Base-by-base conservation (phyloP, 495 filamentous ascomycete genomes). In the Letharia columbiana region DNA sequence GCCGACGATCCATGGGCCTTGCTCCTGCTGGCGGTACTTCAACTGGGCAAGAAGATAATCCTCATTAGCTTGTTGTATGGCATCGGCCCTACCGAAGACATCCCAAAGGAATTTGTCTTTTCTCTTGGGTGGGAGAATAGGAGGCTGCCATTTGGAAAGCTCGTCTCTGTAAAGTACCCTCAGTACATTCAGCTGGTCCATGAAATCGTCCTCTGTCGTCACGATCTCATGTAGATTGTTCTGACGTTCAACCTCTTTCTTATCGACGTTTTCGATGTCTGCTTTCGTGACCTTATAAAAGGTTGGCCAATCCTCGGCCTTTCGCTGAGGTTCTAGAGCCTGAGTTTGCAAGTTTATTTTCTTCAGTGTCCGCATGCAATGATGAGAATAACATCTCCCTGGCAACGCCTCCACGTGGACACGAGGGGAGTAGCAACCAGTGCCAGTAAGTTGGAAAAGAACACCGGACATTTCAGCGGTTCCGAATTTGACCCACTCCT, bases 401-500 rank as follows among this genome's bases (percentile, higher is more conserved):
- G 86, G 82, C 4, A 82, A 81, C 63, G 91, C 84, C 35, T 86
- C 78, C 45, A 89, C 85, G 72, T 99, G 94, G 20, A 98, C 73
- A 65, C 84, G 86, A 11, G 90, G 82, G 6, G 92, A 86, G 73
- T 98, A 99, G 74, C 94, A 99, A 18, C 94, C 94, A 39, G 85
- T 86, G 12, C 94, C 94, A 28, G 92, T 98, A 35, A 99, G 82
- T 73, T 98, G 94, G 77, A 89, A 96, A 54, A 99, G 76, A 23
- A 99, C 92, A 45, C 94, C 94, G 17, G 88, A 89, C 68, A 97
- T 83, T 11, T 79, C 80, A 20, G 88, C 89, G 5, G 79, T 75
- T 33, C 89, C 86, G 72, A 97, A 91, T 73, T 96, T 96, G 66
- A 99, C 89, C 94, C 94, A 99, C 78, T 99, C 94, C 73, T 99